Base-by-base conservation (phyloP, 139 green algal genomes). In the Ettlia oleoabundans region DNA sequence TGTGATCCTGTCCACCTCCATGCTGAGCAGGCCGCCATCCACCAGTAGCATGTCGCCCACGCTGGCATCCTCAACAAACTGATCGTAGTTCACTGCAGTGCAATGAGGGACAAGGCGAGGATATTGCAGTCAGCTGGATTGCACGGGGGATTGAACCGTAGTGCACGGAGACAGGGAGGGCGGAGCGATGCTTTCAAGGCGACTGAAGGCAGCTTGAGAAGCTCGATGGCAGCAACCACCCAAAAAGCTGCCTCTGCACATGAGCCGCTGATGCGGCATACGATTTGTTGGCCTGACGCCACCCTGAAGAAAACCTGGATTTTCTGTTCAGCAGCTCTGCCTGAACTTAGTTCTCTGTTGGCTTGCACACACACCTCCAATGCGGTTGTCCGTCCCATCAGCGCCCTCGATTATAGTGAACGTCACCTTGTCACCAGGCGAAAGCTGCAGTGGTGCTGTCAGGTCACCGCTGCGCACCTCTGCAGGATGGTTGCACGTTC, bases 61-160 rank as follows among this genome's bases (percentile, higher is more conserved):
- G 47, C 68, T 79, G 15, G 93, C 89, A 66, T 97, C 93, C 73
- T 93, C 82, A 26, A 94, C 90, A 77, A 97, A 97, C 65, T 88
- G 93, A 58, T 95, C 92, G 75, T 97, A 97, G 84, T 97, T 97
- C 0, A 97, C 93, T 43, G 78, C 37, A n/a, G 64, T 58, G 13
- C 47, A n/a, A n/a, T n/a, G n/a, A n/a, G n/a, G n/a, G n/a, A n/a
- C n/a, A n/a, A n/a, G n/a, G n/a, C n/a, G n/a, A n/a, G n/a, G n/a
- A n/a, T n/a, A n/a, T n/a, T n/a, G n/a, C n/a, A n/a, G n/a, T n/a
- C n/a, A n/a, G n/a, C n/a, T n/a, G n/a, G n/a, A n/a, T n/a, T n/a
- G n/a, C n/a, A n/a, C n/a, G n/a, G n/a, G n/a, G n/a, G n/a, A n/a
- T n/a, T n/a, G n/a, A n/a, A n/a, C n/a, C n/a, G n/a, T n/a, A n/a